Conservation (phyloP, 768 basidiomycete genomes). For the Russula lepida region DNA sequence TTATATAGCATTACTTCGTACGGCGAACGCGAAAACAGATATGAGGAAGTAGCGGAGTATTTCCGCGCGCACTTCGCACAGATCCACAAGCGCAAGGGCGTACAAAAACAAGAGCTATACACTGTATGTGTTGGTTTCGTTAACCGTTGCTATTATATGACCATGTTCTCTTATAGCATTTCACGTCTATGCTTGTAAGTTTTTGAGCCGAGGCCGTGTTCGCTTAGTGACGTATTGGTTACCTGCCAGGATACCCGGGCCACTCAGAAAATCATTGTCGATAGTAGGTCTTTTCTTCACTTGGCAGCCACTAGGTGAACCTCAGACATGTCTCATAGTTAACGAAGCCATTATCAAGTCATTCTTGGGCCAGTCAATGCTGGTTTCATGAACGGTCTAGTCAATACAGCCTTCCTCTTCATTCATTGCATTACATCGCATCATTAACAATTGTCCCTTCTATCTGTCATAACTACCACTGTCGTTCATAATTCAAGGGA, state of each 20-base stretch:
- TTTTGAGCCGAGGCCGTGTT: neutral
- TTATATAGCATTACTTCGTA: conserved; percentile 62
- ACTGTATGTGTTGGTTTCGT: conserved; percentile 40
- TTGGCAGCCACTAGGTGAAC: neutral
- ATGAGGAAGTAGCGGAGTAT: conserved; percentile 62
- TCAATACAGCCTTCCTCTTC: neutral
- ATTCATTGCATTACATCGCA: conserved; percentile 2
- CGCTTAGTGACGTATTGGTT: neutral
- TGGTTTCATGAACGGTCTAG: neutral
- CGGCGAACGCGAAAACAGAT: conserved; percentile 62
- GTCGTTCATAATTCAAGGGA: neutral
- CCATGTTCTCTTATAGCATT: conserved; percentile 39
- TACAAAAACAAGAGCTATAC: conserved; percentile 49
- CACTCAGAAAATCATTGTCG: conserved; percentile 43
- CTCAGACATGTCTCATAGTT: conserved; percentile 30
- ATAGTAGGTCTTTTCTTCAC: conserved; percentile 34
- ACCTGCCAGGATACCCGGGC: conserved; percentile 13
- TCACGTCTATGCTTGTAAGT: conserved; percentile 58
- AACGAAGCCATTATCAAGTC: conserved; percentile 61
- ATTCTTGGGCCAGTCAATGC: conserved; percentile 44
- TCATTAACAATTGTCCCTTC: neutral
- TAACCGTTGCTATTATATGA: neutral
- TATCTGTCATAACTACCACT: neutral
- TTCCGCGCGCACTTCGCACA: conserved; percentile 82
- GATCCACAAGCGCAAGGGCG: conserved; percentile 60